Base-by-base conservation (phyloP, 768 basidiomycete genomes). In the Trametes elegans region DNA sequence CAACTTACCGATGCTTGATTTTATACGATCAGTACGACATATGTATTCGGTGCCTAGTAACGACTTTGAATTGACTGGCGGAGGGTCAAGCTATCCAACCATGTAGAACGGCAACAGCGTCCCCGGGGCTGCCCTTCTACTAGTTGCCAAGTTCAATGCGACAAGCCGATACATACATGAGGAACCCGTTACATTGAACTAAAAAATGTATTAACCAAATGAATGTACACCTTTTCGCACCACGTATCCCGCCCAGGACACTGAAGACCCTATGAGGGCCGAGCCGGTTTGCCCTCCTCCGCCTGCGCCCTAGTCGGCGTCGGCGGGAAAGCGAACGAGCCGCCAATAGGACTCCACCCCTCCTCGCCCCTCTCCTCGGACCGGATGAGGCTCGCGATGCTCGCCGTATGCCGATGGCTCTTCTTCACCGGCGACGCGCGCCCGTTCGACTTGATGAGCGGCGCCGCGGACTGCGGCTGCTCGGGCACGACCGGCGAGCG, bases 291-390 rank as follows among this genome's bases (percentile, higher is more conserved):
- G 19, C 47, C 48, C 35, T 60, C 59, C 28, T 60, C 41, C 46
- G 59, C 47, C 38, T 53, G 58, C 42, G 49, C 60, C 26, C 56
- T 40, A 26, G 61, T 55, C 36, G 57, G 72, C 43, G 70, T 71
- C 11, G 78, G 74, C 14, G 81, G 78, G 60, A 82, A 75, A 28
- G 71, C 74, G 58, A 88, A 87, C 45, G 76, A 74, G 24, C 74
- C 76, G 66, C 77, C 62, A 61, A 89, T 84, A 6, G 87, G 85
- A 69, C 88, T 90, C 90, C 89, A 91, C 2, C 87, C 88, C 61
- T 90, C 90, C 64, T 85, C 87, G n/a, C 81, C 82, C 26, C 88
- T 71, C 62, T 92, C 88, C 34, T 90, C 87, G 5, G 85, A 81
- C 8, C 88, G 76, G 50, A 92, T 90, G 55, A 92, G 70, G 65